Percentiles rank a stretch among this genome's conserved stretches.
Conservation (phyloP, 148 eudicot genomes). For the Polygonum aviculare region DNA sequence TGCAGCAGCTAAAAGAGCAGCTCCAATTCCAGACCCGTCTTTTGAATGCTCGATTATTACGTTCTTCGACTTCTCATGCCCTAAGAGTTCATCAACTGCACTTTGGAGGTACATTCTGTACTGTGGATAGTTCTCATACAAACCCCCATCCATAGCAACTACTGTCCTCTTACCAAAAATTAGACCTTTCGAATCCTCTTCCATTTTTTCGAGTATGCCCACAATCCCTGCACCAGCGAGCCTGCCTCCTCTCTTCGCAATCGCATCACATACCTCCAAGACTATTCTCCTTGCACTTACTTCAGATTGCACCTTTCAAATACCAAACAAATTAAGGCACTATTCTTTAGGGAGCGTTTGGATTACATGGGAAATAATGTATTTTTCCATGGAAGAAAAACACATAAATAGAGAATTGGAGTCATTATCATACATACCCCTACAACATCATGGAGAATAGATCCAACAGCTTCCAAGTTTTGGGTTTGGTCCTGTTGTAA, state of each 20-base stretch:
- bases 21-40: slow-evolving; percentile 86
- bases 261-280: slow-evolving; percentile 54
- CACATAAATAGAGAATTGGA: not conserved
- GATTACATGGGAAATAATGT: too few species aligned
- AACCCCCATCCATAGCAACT: slow-evolving; percentile 85
- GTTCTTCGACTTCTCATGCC: slow-evolving; percentile 35
- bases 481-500: slow-evolving; percentile 60
- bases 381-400: not conserved
- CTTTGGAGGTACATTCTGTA: slow-evolving; percentile 51
- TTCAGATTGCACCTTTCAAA: slow-evolving; percentile 37
- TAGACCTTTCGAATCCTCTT: slow-evolving; percentile 18
- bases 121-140: slow-evolving; percentile 66
- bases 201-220: slow-evolving; percentile 60
- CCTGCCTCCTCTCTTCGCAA: slow-evolving; percentile 61
- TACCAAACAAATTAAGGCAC: not conserved
- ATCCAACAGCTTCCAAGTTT: slow-evolving; percentile 43
- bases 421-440: slow-evolving; percentile 17
- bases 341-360: not conserved
- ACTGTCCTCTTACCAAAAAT: slow-evolving; percentile 54
- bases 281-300: slow-evolving; percentile 35
- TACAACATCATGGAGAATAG: slow-evolving; percentile 38
- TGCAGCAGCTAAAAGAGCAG: slow-evolving; percentile 75
- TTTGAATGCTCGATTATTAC: slow-evolving; percentile 57
- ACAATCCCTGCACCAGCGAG: slow-evolving; percentile 77
- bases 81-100: slow-evolving; percentile 56